Evolutionary conservation across 768 basidiomycete genomes (phyloP).

Genomic region (Nidularia sp.): DNA sequence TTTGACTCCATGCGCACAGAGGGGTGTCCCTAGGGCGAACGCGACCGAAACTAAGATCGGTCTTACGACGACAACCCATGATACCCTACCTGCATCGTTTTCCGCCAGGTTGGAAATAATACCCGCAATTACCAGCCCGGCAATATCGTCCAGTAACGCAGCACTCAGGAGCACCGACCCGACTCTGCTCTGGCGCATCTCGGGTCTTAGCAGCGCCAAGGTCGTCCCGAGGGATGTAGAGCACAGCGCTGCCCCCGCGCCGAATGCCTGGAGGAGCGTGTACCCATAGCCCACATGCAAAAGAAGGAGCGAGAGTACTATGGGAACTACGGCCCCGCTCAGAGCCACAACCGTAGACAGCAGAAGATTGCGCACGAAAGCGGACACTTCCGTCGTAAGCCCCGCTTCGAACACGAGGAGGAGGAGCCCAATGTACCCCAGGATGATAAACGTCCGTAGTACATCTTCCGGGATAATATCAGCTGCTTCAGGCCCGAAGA

Average conservation of each 20-base stretch:
- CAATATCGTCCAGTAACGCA: slow-evolving; percentile 63
- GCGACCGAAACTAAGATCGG: slow-evolving; percentile 54
- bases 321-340: slow-evolving; percentile 48
- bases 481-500: slow-evolving; percentile 49
- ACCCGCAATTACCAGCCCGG: slow-evolving; percentile 55
- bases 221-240: slow-evolving; percentile 69
- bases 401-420: slow-evolving; percentile 60
- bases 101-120: slow-evolving; percentile 42
- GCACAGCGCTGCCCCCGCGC: slow-evolving; percentile 57
- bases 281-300: slow-evolving; percentile 37
- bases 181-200: slow-evolving; percentile 42
- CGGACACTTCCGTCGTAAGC: slow-evolving; percentile 41
- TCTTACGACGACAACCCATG: slow-evolving; percentile 37
- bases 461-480: slow-evolving; percentile 35
- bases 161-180: slow-evolving; percentile 58
- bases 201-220: slow-evolving; percentile 50
- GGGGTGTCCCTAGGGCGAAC: slow-evolving; percentile 36
- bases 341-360: slow-evolving; percentile 46
- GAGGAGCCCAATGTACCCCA: slow-evolving; percentile 41
- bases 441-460: slow-evolving; percentile 38
- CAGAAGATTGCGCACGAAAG: slow-evolving; percentile 40
- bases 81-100: slow-evolving; percentile 5
- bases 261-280: slow-evolving; percentile 43
- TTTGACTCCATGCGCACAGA: slow-evolving; percentile 20
- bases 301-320: slow-evolving; percentile 43